Conservation (phyloP, 768 basidiomycete genomes). For the Tylopilus sp. region DNA sequence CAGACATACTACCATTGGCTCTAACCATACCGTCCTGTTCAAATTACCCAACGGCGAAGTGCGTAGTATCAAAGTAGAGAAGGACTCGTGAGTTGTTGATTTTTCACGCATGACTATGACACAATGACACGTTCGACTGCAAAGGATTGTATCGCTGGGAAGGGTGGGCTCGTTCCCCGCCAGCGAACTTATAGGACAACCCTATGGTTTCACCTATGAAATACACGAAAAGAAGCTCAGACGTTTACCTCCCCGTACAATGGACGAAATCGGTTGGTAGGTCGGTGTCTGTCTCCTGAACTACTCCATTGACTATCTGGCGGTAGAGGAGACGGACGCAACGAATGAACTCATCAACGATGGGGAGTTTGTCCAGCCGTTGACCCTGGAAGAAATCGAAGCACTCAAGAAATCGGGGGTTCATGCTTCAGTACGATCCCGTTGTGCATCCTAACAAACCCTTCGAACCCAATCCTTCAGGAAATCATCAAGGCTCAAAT, state of each 20-base stretch:
- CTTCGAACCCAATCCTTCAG: constrained; percentile 37
- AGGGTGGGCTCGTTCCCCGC: constrained; percentile 83
- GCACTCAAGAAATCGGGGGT: constrained; percentile 77
- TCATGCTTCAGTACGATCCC: constrained; percentile 61
- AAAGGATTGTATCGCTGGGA: constrained; percentile 71
- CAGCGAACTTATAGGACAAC: constrained; percentile 74
- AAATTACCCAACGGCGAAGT: constrained; percentile 77
- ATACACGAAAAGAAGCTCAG: constrained; percentile 69
- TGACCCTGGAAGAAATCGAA: constrained; percentile 83
- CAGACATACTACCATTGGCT: constrained; percentile 43
- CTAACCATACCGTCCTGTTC: constrained; percentile 77
- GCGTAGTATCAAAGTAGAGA: constrained; percentile 68
- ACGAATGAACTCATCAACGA: constrained; percentile 97
- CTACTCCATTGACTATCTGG: constrained; percentile 1
- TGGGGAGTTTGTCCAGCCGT: constrained; percentile 75
- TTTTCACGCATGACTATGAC: neutral
- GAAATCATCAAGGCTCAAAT: constrained; percentile 96
- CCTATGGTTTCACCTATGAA: constrained; percentile 89
- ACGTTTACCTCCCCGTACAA: constrained; percentile 54
- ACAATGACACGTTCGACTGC: constrained; percentile 5
- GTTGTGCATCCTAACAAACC: constrained; percentile 1
- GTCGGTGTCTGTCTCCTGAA: neutral
- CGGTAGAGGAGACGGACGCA: constrained; percentile 89
- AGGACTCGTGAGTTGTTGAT: constrained; percentile 61
- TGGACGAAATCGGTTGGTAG: constrained; percentile 74